These are phyloP conservation scores for Cruciata laevipes DNA, from an alignment of 257 asterid species.

Conservation along the genomic window DNA sequence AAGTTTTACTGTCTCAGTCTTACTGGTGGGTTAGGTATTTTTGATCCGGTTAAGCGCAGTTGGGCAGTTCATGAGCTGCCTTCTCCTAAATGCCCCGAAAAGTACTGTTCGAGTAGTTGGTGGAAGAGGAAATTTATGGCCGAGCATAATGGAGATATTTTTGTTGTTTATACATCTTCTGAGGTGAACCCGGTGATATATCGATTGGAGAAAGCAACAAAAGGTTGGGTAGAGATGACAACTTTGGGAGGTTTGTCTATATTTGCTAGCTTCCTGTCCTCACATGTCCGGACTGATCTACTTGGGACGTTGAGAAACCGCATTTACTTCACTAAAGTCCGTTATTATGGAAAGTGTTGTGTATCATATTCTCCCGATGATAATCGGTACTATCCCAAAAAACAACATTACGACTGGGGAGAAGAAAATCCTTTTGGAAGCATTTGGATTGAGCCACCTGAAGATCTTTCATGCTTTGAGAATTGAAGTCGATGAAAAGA, in stretches of 20 bases:
- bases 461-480: conserved; percentile 52
- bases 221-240: conserved; percentile 64
- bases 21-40: conserved; percentile 74
- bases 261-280: conserved; percentile 78
- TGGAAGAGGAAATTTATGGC: conserved; percentile 90
- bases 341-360: conserved; percentile 72
- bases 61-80: conserved; percentile 71
- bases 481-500: neutral
- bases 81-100: conserved; percentile 63
- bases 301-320: conserved; percentile 77
- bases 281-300: conserved; percentile 66
- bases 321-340: conserved; percentile 74
- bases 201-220: conserved; percentile 49
- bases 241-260: conserved; percentile 59
- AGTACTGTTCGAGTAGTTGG: conserved; percentile 66
- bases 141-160: conserved; percentile 72
- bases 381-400: conserved; percentile 66
- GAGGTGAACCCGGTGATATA: conserved; percentile 64
- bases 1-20: conserved; percentile 67
- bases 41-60: conserved; percentile 36
- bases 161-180: conserved; percentile 66
- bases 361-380: conserved; percentile 57
- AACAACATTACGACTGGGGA: conserved; percentile 78
- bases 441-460: conserved; percentile 86
- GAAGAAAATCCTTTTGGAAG: conserved; percentile 73